phyloP scores from a whole-genome alignment of 2,329 filamentous ascomycete species.

The Ilyonectria mors-panacis region DNA sequence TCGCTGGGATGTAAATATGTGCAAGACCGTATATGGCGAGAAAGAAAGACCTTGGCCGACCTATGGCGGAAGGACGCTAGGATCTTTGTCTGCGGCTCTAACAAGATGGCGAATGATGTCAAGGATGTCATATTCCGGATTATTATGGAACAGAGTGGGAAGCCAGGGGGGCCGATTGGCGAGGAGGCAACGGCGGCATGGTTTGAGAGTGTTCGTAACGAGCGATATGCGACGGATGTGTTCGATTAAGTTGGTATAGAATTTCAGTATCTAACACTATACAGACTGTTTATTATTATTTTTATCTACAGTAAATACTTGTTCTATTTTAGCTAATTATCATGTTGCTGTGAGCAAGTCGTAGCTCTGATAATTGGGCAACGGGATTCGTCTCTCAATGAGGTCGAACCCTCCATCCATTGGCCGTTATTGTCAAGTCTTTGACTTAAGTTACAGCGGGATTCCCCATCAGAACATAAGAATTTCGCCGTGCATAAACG shows the following conservation, averaged over 20 bases:
- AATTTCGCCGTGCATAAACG: too few relatives aligned
- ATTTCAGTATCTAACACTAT: too few relatives aligned
- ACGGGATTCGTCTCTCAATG: too few relatives aligned
- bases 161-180: conserved; percentile 47
- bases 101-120: conserved; percentile 65
- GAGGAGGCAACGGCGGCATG: conserved; percentile 60
- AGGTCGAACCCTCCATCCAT: too few relatives aligned
- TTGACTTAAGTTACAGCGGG: too few relatives aligned
- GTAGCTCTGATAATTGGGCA: too few relatives aligned
- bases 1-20: conserved; percentile 65
- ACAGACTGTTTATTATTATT: not conserved
- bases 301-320: too few relatives aligned
- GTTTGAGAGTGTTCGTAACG: conserved; percentile 67
- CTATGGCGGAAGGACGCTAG: conserved; percentile 64
- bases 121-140: conserved; percentile 56
- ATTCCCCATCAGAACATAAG: too few relatives aligned
- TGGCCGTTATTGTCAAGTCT: too few relatives aligned
- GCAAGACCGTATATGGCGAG: conserved; percentile 59
- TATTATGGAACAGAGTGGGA: conserved; percentile 50
- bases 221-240: conserved; percentile 73
- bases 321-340: too few relatives aligned
- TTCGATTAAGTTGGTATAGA: conserved; percentile 61
- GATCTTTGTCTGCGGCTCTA: conserved; percentile 76
- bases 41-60: conserved; percentile 53
- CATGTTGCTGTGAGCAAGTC: too few relatives aligned